phyloP scores from a whole-genome alignment of 192 early-diverging fungal species.

The Linnemannia zychae region DNA sequence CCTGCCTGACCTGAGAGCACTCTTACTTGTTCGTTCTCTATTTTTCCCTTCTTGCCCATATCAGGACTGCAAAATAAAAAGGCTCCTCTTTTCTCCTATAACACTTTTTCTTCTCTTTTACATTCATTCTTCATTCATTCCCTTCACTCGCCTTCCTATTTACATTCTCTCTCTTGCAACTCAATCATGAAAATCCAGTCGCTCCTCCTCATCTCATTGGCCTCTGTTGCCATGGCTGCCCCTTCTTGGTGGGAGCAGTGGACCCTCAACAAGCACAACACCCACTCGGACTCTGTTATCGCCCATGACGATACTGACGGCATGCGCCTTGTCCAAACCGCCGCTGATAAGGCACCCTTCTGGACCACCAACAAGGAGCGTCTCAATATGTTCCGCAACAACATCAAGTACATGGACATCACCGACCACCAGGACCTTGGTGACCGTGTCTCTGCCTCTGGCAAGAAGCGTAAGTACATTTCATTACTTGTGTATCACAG shows the following conservation, averaged over 20 bases:
- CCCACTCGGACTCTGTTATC: conserved; percentile 12
- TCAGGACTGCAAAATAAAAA: not conserved
- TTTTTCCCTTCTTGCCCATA: not conserved
- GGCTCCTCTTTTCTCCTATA: not conserved
- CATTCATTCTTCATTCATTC: not conserved
- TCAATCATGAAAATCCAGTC: conserved; percentile 42
- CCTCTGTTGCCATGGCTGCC: conserved; percentile 40
- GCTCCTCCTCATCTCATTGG: conserved; percentile 46
- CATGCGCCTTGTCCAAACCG: conserved; percentile 53
- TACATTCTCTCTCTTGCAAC: not conserved
- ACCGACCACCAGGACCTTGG: conserved; percentile 75
- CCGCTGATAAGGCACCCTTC: conserved; percentile 62
- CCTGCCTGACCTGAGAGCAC: conserved; percentile 1
- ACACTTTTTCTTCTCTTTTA: not conserved
- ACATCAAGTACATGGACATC: conserved; percentile 88
- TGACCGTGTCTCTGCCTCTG: not conserved
- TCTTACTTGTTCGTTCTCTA: not conserved
- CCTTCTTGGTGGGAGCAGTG: conserved; percentile 48
- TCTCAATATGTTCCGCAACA: conserved; percentile 72
- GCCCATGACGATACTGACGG: conserved; percentile 24
- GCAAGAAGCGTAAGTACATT: conserved; percentile 7
- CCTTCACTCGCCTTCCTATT: not conserved
- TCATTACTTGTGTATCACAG: not conserved
- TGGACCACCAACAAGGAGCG: conserved; percentile 76
- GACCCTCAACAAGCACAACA: conserved; percentile 20